These are phyloP conservation scores for Amauroascus niger DNA, from an alignment of 2,329 filamentous ascomycete species.

Conservation along the genomic window DNA sequence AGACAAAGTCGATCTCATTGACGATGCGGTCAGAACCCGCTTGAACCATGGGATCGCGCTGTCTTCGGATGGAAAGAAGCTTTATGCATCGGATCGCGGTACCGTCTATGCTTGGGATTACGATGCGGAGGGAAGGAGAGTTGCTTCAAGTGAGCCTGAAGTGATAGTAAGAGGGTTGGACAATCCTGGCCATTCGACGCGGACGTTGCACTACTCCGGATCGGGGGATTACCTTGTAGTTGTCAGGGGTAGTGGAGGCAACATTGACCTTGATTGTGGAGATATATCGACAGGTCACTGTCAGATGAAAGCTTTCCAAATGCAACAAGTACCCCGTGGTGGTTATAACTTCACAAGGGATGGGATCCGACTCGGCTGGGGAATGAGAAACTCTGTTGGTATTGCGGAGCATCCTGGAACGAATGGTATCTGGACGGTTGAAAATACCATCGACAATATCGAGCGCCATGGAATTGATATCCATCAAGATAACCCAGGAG, in stretches of 20 bases:
- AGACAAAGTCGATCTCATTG: slow-evolving; percentile 5
- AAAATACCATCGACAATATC: slow-evolving; percentile 55
- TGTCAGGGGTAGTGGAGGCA: slow-evolving; percentile 54
- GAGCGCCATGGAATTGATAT: slow-evolving; percentile 45
- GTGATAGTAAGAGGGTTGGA: slow-evolving; percentile 55
- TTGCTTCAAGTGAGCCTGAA: slow-evolving; percentile 38
- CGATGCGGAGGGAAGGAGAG: slow-evolving; percentile 41
- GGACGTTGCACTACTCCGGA: slow-evolving; percentile 56
- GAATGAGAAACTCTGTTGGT: slow-evolving; percentile 62
- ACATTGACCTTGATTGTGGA: slow-evolving; percentile 50
- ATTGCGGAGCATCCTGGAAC: slow-evolving; percentile 36
- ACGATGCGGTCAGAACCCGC: slow-evolving; percentile 1
- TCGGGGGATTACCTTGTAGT: slow-evolving; percentile 52
- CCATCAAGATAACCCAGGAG: slow-evolving; percentile 59
- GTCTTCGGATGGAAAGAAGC: slow-evolving; percentile 40
- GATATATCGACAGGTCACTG: slow-evolving; percentile 49
- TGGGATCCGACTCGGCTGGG: slow-evolving; percentile 51
- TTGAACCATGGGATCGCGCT: slow-evolving; percentile 45
- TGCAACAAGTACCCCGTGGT: slow-evolving; percentile 33
- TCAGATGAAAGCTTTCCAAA: slow-evolving; percentile 57
- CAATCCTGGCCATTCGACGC: slow-evolving; percentile 51
- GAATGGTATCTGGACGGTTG: slow-evolving; percentile 45
- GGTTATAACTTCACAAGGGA: slow-evolving; percentile 44
- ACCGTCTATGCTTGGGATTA: slow-evolving; percentile 59
- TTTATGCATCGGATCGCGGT: slow-evolving; percentile 48